These are phyloP conservation scores for Cetradonia linearis DNA, from an alignment of 495 filamentous ascomycete genomes.

Conservation along the genomic window DNA sequence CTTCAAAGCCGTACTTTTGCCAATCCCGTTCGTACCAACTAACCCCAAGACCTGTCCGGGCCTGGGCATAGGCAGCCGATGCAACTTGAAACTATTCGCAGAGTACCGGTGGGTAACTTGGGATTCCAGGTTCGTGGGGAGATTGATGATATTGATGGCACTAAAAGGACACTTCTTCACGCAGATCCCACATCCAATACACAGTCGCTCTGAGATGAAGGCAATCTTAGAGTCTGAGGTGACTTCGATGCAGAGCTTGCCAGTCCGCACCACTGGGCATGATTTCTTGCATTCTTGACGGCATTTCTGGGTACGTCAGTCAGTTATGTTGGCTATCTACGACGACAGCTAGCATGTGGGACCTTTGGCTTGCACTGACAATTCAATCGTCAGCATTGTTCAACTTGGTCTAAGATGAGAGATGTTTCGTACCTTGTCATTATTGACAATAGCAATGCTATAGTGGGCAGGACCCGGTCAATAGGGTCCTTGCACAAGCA, in stretches of 20 bases:
- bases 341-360: constrained; percentile 19
- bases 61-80: constrained; percentile 86
- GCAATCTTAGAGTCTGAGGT: constrained; percentile 82
- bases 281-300: constrained; percentile 98
- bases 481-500: constrained; percentile 16
- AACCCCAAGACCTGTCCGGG: constrained; percentile 95
- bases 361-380: constrained; percentile 94
- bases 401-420: constrained; percentile 24
- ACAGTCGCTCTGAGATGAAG: constrained; percentile 91
- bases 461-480: constrained; percentile 9
- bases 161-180: constrained; percentile 99
- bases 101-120: constrained; percentile 98
- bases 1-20: constrained; percentile 96
- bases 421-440: constrained; percentile 70
- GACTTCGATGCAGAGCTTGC: constrained; percentile 96
- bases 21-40: constrained; percentile 98
- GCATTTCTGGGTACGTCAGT: constrained; percentile 55
- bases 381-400: constrained; percentile 29
- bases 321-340: constrained; percentile 15
- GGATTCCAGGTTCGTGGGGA: constrained; percentile 95
- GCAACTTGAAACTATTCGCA: constrained; percentile 98
- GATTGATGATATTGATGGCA: constrained; percentile 98
- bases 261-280: constrained; percentile 93
- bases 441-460: constrained; percentile 95
- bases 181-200: constrained; percentile 98